These are phyloP conservation scores for Trichothecium roseum DNA, from an alignment of 2,329 filamentous ascomycete genomes.

Conservation along the genomic window DNA sequence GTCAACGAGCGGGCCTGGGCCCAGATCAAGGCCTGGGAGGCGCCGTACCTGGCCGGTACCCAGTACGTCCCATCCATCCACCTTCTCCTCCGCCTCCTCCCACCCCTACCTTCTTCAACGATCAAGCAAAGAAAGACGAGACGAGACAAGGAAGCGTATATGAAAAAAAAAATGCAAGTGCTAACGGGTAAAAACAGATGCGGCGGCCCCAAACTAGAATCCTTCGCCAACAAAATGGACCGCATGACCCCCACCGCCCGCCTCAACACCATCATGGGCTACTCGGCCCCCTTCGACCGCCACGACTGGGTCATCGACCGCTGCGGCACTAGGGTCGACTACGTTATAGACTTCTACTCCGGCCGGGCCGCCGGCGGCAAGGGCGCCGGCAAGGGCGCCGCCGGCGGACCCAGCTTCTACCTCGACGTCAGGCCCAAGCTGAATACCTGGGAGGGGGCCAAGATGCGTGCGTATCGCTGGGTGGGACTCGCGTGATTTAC, in stretches of 20 bases:
- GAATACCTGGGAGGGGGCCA: constrained; percentile 57
- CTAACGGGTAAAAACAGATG: constrained; percentile 21
- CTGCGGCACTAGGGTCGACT: constrained; percentile 77
- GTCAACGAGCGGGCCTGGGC: constrained; percentile 95
- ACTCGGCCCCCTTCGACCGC: constrained; percentile 82
- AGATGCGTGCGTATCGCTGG: constrained; percentile 48
- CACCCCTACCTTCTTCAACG: background rate
- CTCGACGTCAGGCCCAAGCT: constrained; percentile 59
- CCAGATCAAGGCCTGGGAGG: constrained; percentile 86
- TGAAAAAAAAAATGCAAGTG: too few relatives aligned
- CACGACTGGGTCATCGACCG: constrained; percentile 97
- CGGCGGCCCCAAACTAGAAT: constrained; percentile 73
- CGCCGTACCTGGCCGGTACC: constrained; percentile 47
- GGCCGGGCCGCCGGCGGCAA: constrained; percentile 41
- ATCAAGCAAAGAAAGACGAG: background rate
- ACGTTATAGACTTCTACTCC: constrained; percentile 96
- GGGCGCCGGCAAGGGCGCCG: too few relatives aligned
- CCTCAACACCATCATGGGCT: constrained; percentile 76
- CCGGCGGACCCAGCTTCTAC: constrained; percentile 47
- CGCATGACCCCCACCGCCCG: constrained; percentile 73
- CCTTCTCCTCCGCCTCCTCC: background rate
- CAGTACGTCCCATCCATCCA: constrained; percentile 37
- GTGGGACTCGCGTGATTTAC: constrained; percentile 40
- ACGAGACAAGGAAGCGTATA: too few relatives aligned
- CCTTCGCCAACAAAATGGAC: constrained; percentile 64